Conservation (phyloP, 2,329 filamentous ascomycete species). For the Elsinoe fawcettii region DNA sequence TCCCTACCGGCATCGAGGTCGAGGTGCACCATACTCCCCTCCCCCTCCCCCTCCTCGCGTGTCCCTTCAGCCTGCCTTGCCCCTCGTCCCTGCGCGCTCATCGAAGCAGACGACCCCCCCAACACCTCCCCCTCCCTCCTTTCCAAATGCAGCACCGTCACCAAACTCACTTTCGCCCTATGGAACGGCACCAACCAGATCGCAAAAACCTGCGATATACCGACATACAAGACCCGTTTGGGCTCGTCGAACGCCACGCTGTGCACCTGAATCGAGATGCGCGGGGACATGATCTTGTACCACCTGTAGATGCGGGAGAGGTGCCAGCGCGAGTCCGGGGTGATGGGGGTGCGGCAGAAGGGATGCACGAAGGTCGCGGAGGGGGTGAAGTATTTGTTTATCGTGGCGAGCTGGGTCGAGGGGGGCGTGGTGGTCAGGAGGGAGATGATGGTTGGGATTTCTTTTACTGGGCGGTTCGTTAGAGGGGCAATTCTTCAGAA, state of each 20-base stretch:
- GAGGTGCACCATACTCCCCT: not conserved
- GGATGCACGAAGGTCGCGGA: conserved; percentile 70
- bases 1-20: conserved; percentile 8
- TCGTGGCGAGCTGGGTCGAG: conserved; percentile 54
- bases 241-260: conserved; percentile 62
- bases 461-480: conserved; percentile 35
- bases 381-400: conserved; percentile 66
- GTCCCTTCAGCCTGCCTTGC: not conserved
- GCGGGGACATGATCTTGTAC: conserved; percentile 77
- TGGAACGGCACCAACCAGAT: conserved; percentile 74
- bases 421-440: conserved; percentile 60
- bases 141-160: conserved; percentile 28
- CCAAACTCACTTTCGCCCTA: conserved; percentile 40
- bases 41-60: not conserved
- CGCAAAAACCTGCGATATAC: conserved; percentile 65
- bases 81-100: not conserved
- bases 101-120: conserved; percentile 21
- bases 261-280: conserved; percentile 60
- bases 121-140: not conserved
- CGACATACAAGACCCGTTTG: conserved; percentile 62
- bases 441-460: conserved; percentile 61
- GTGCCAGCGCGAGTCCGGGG: conserved; percentile 56
- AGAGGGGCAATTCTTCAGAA: no score
- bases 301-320: conserved; percentile 66
- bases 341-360: conserved; percentile 60